phyloP scores from a whole-genome alignment of 2,329 filamentous ascomycete genomes.

The Sarocladiaceae sp. region DNA sequence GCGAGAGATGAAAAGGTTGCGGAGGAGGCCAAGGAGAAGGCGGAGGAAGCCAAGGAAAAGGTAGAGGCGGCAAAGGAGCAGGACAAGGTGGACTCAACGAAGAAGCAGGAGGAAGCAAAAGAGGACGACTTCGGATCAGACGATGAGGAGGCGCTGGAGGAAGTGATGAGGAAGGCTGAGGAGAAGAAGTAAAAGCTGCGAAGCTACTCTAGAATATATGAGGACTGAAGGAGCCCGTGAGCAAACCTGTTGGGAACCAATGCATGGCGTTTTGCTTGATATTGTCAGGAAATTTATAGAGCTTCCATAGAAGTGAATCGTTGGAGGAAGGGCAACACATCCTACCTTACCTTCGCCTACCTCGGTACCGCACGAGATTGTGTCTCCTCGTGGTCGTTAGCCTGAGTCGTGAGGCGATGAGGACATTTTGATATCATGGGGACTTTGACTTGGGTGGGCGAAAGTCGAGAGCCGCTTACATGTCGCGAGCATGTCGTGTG shows the following conservation, averaged over 20 bases:
- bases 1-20: conserved; percentile 8
- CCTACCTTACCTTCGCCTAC: too few species aligned
- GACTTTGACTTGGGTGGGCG: too few species aligned
- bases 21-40: conserved; percentile 10
- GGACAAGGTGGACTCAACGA: conserved; percentile 9
- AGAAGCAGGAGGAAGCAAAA: neutral
- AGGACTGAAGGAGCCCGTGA: too few species aligned
- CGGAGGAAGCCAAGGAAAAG: conserved; percentile 5
- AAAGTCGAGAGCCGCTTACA: too few species aligned
- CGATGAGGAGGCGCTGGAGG: conserved; percentile 30
- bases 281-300: too few species aligned
- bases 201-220: neutral
- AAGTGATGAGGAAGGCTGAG: conserved; percentile 26
- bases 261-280: neutral
- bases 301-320: too few species aligned
- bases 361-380: too few species aligned
- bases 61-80: conserved; percentile 8
- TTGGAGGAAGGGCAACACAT: too few species aligned
- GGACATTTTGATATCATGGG: too few species aligned
- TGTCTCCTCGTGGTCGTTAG: too few species aligned
- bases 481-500: too few species aligned
- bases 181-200: conserved; percentile 14
- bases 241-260: neutral
- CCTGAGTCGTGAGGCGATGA: too few species aligned
- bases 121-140: conserved; percentile 28